Evolutionary conservation across 257 asterid genomes (phyloP).

Genomic region (Cinchona pubescens): DNA sequence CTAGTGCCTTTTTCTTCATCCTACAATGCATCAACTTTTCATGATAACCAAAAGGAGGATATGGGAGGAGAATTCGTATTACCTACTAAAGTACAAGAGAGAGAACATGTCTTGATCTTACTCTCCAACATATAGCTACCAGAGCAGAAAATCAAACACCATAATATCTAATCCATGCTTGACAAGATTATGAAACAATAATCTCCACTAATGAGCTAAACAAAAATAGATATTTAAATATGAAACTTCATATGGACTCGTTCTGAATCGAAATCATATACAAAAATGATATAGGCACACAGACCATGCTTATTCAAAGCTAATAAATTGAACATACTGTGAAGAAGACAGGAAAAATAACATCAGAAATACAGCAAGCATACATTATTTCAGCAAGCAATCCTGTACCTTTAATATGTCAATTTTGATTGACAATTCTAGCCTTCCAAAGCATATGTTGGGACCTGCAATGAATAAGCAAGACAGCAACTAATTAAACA

Average conservation of each 20-base stretch:
- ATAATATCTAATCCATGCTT: not conserved
- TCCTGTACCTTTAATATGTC: conserved; percentile 19
- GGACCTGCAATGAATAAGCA: conserved; percentile 49
- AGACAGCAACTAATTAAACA: not conserved
- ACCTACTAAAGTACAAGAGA: not conserved
- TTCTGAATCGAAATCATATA: not conserved
- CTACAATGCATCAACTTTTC: not conserved
- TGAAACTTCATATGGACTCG: not conserved
- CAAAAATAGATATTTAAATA: no score
- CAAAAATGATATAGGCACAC: not conserved
- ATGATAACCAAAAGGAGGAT: not conserved
- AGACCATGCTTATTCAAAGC: not conserved
- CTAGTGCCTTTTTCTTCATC: not conserved
- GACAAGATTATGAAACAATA: not conserved
- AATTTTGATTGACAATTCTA: conserved; percentile 34
- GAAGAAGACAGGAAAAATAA: not conserved
- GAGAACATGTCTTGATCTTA: not conserved
- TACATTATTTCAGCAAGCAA: conserved; percentile 28
- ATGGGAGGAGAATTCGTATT: not conserved
- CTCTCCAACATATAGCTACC: not conserved
- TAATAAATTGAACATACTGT: not conserved
- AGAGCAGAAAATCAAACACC: not conserved
- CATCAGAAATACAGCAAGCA: conserved; percentile 1
- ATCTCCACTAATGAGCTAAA: not conserved
- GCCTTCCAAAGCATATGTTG: conserved; percentile 71